Percentiles rank a stretch among this genome's conserved stretches.
Conservation (phyloP, 2,329 filamentous ascomycete genomes). For the Pyrenophora tritici-repentis region DNA sequence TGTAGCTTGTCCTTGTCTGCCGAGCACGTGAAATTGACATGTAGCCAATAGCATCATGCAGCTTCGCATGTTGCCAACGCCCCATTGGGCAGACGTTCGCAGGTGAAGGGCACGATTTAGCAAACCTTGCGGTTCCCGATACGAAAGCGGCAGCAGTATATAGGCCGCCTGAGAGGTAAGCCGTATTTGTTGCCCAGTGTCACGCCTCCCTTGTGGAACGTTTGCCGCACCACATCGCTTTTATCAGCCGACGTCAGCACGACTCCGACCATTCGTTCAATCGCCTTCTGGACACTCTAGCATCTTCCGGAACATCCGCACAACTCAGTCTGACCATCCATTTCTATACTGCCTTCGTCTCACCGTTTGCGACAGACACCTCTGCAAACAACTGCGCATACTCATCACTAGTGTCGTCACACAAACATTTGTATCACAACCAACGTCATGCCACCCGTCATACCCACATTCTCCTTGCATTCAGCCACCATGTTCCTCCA, state of each 20-base stretch:
- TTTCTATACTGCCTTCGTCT: background rate
- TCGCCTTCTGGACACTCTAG: constrained; percentile 4
- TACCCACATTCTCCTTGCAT: background rate
- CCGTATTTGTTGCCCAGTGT: background rate
- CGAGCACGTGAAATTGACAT: constrained; percentile 7
- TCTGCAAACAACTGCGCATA: background rate
- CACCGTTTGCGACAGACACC: background rate
- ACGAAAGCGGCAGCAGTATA: constrained; percentile 1
- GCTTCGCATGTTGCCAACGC: background rate
- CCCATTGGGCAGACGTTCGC: constrained; percentile 9
- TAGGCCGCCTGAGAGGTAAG: constrained; percentile 2
- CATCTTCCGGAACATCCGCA: constrained; percentile 14
- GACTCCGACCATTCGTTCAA: constrained; percentile 6
- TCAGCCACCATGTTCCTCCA: constrained; percentile 17
- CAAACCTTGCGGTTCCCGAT: constrained; percentile 5
- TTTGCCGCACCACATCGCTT: constrained; percentile 8
- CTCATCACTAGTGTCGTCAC: background rate
- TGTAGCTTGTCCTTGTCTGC: background rate
- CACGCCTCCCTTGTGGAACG: constrained; percentile 1
- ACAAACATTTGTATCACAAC: background rate
- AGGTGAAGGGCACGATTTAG: constrained; percentile 6
- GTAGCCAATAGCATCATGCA: background rate
- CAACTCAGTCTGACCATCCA: background rate
- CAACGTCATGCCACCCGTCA: constrained; percentile 4
- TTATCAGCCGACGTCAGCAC: constrained; percentile 9